A percentile compares a stretch with the other conserved stretches of the same genome.
These are phyloP conservation scores for Fusarium sublunatum DNA, from an alignment of 2,329 filamentous ascomycete species.

Conservation along the genomic window DNA sequence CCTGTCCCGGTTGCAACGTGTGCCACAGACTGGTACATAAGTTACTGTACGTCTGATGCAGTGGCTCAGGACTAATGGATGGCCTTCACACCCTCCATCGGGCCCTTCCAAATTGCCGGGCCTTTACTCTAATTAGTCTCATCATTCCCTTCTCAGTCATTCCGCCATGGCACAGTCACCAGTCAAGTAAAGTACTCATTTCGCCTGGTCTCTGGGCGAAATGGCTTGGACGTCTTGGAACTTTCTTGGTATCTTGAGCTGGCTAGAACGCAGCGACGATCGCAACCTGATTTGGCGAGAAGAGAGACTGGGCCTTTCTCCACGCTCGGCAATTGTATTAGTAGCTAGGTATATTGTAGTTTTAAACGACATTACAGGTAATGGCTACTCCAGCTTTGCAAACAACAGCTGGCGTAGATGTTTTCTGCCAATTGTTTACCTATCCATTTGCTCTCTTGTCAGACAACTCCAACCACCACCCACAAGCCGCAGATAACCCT, in stretches of 20 bases:
- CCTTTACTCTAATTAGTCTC: no score
- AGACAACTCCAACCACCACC: no score
- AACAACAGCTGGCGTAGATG: no score
- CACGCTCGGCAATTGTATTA: conserved; percentile 30
- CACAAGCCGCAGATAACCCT: conserved; percentile 2
- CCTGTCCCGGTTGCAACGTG: conserved; percentile 15
- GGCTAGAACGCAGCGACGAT: conserved; percentile 14
- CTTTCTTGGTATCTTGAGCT: background rate
- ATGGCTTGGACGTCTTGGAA: conserved; percentile 23
- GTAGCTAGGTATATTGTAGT: conserved; percentile 12
- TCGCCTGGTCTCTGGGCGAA: conserved; percentile 9
- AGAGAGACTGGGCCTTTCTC: conserved; percentile 33
- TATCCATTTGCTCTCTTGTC: background rate
- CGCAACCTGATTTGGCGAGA: conserved; percentile 10
- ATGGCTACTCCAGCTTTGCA: no score
- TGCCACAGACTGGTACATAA: conserved; percentile 20
- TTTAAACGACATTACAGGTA: background rate
- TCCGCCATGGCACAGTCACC: conserved; percentile 11
- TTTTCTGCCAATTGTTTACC: background rate
- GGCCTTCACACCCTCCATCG: conserved; percentile 31
- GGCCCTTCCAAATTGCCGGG: conserved; percentile 26
- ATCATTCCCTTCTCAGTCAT: background rate
- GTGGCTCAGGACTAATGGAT: background rate
- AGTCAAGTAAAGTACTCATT: conserved; percentile 24
- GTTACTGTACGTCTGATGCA: conserved; percentile 13